phyloP scores from a whole-genome alignment of 345 rosid species.

The Clarkia xantiana region DNA sequence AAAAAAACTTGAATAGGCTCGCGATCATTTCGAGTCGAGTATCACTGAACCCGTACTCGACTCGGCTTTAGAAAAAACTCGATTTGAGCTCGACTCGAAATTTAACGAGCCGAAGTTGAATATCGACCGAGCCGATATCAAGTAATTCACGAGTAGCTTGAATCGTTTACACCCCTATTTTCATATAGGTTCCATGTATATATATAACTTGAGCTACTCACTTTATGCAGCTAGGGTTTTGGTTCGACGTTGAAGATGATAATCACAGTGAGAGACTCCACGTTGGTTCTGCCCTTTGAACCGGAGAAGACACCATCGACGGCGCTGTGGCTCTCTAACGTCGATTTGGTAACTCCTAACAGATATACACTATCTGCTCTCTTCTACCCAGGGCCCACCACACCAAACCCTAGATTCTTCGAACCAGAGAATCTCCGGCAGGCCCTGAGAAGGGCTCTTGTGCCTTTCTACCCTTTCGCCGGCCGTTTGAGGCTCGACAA shows the following conservation, averaged over 20 bases:
- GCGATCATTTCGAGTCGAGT: no score
- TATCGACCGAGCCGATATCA: no score
- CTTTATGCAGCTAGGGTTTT: no score
- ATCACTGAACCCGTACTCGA: no score
- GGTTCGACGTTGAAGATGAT: slow-evolving; percentile 21
- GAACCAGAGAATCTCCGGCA: slow-evolving; percentile 44
- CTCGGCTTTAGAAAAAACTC: no score
- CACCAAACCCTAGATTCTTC: slow-evolving; percentile 35
- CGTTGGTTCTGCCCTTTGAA: slow-evolving; percentile 43
- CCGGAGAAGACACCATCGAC: slow-evolving; percentile 43
- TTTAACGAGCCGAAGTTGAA: no score
- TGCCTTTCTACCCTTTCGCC: slow-evolving; percentile 92
- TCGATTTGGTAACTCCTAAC: slow-evolving; percentile 75
- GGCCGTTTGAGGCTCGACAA: slow-evolving; percentile 26
- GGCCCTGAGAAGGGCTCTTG: slow-evolving; percentile 60
- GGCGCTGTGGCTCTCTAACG: slow-evolving; percentile 77
- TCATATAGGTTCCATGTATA: no score
- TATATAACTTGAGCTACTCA: no score
- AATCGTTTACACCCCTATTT: no score
- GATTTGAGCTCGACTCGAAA: no score
- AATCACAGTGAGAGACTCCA: slow-evolving; percentile 49
- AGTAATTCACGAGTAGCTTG: no score
- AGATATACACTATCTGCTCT: slow-evolving; percentile 87
- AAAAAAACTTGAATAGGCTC: no score
- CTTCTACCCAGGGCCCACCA: slow-evolving; percentile 59